Evolutionary conservation across 1,139 yeast species (phyloP).

Genomic region (Zygosaccharomyces sapae): DNA sequence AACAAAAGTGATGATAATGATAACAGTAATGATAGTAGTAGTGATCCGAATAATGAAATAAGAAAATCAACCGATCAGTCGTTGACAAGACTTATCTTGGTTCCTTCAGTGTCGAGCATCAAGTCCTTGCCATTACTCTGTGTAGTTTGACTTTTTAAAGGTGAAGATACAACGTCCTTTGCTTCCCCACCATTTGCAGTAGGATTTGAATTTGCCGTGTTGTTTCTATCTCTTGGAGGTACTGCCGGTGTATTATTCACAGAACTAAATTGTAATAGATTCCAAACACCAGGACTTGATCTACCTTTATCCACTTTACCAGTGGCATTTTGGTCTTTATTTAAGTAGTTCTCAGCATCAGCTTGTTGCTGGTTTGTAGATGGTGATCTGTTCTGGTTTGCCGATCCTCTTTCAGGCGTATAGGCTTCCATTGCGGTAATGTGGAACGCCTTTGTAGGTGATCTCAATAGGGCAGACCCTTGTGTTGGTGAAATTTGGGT

Average conservation of each 20-base stretch:
- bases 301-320: conserved; percentile 15
- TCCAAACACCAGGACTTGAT: conserved; percentile 71
- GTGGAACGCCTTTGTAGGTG: conserved; percentile 46
- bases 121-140: conserved; percentile 17
- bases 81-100: conserved; percentile 31
- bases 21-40: neutral
- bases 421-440: conserved; percentile 71
- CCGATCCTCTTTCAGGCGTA: conserved; percentile 74
- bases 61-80: conserved; percentile 11
- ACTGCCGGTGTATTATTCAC: conserved; percentile 36
- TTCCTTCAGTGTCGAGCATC: conserved; percentile 33
- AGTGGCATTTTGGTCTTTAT: conserved; percentile 11
- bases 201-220: conserved; percentile 4
- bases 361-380: conserved; percentile 9
- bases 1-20: neutral
- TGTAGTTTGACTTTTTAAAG: conserved; percentile 17
- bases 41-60: neutral
- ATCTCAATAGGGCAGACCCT: conserved; percentile 27
- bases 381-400: conserved; percentile 35
- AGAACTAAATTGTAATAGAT: conserved; percentile 71
- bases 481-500: conserved; percentile 35
- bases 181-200: conserved; percentile 11
- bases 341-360: conserved; percentile 5
- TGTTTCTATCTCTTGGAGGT: conserved; percentile 10
- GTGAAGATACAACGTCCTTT: conserved; percentile 21